phyloP scores from a whole-genome alignment of 306 rosid species.

The Trifolium pratense region DNA sequence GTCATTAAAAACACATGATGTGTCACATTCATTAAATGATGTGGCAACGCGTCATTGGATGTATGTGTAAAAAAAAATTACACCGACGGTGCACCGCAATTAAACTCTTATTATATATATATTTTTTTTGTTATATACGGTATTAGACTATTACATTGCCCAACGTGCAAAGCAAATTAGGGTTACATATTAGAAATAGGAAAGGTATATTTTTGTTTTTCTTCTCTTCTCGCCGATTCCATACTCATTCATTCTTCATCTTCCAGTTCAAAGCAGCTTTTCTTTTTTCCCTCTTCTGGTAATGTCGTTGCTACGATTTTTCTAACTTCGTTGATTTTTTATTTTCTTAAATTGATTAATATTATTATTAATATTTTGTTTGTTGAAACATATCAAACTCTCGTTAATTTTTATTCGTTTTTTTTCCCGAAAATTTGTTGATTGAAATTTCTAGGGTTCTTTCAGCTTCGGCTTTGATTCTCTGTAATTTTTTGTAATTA shows the following conservation, averaged over 20 bases:
- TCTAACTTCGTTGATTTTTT: not conserved
- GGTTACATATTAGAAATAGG: too few relatives aligned
- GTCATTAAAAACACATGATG: too few relatives aligned
- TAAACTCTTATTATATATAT: too few relatives aligned
- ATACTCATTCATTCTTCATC: slow-evolving; percentile 34
- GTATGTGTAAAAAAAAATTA: too few relatives aligned
- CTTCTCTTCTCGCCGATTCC: not conserved
- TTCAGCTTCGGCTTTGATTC: not conserved
- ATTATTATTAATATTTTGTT: not conserved
- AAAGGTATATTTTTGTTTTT: too few relatives aligned
- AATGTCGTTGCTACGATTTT: not conserved
- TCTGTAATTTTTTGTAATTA: not conserved
- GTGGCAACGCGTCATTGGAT: too few relatives aligned
- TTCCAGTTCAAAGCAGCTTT: slow-evolving; percentile 29
- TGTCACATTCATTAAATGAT: too few relatives aligned
- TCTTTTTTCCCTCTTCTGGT: not conserved
- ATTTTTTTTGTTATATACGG: too few relatives aligned
- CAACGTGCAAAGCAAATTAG: too few relatives aligned
- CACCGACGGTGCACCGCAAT: too few relatives aligned
- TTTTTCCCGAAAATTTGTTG: not conserved
- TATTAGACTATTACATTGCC: too few relatives aligned
- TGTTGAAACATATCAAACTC: not conserved
- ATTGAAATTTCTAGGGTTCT: slow-evolving; percentile 55
- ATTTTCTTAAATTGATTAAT: not conserved
- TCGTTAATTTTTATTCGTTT: not conserved